phyloP scores from a whole-genome alignment of 495 filamentous ascomycete species.

The Neurospora sp. region DNA sequence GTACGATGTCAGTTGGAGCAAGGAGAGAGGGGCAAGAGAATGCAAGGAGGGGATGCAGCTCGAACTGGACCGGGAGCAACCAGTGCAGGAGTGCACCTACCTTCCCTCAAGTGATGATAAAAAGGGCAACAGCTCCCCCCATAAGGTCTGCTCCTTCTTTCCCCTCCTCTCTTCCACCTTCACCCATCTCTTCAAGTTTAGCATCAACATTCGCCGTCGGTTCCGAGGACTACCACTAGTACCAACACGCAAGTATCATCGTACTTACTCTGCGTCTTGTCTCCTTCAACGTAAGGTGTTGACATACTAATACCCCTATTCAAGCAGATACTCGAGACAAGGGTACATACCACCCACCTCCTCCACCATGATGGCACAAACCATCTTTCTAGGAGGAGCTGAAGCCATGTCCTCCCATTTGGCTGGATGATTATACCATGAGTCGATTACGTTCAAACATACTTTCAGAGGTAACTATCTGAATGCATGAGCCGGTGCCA shows the following conservation, averaged over 20 bases:
- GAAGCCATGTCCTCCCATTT: background rate
- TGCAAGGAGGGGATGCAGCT: background rate
- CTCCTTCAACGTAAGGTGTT: background rate
- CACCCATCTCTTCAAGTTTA: background rate
- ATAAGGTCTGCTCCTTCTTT: background rate
- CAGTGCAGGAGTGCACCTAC: background rate
- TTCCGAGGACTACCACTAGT: background rate
- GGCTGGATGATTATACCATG: background rate
- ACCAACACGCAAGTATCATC: background rate
- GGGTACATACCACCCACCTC: background rate
- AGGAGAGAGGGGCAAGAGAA: background rate
- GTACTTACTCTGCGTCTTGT: background rate
- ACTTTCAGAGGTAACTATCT: slow-evolving; percentile 30
- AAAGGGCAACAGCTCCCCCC: background rate
- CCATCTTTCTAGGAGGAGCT: background rate
- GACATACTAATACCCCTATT: background rate
- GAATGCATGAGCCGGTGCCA: slow-evolving; percentile 34
- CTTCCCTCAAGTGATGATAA: background rate
- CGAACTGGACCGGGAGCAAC: background rate
- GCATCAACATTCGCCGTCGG: background rate
- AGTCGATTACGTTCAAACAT: slow-evolving; percentile 1
- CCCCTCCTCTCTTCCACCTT: background rate
- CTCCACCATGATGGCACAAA: background rate
- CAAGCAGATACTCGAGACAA: background rate
- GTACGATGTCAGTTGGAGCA: background rate